Evolutionary conservation across 805 yeast species (phyloP).

Genomic region (Saturnispora mendoncae): DNA sequence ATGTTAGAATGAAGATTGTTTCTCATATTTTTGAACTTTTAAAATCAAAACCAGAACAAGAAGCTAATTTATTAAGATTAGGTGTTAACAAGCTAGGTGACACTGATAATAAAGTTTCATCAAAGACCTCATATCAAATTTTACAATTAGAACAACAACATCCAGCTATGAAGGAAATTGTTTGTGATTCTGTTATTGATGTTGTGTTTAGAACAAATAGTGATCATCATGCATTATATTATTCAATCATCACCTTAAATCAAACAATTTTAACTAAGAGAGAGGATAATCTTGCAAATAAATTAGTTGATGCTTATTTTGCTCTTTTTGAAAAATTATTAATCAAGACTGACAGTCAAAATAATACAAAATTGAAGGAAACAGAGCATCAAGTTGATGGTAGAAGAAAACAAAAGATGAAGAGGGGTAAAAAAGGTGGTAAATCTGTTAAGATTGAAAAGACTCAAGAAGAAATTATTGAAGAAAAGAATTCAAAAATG

Average conservation of each 20-base stretch:
- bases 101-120: slow-evolving; percentile 78
- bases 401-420: slow-evolving; percentile 64
- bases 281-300: slow-evolving; percentile 77
- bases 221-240: slow-evolving; percentile 84
- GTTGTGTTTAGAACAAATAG: slow-evolving; percentile 62
- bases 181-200: slow-evolving; percentile 75
- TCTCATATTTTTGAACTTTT: slow-evolving; percentile 72
- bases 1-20: slow-evolving; percentile 72
- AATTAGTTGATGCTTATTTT: slow-evolving; percentile 75
- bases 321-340: slow-evolving; percentile 77
- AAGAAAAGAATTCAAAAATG: slow-evolving; percentile 76
- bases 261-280: slow-evolving; percentile 80
- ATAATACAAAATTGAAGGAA: slow-evolving; percentile 31
- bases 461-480: slow-evolving; percentile 52
- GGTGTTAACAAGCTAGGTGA: slow-evolving; percentile 96
- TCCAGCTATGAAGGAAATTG: slow-evolving; percentile 87
- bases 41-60: slow-evolving; percentile 90
- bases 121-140: slow-evolving; percentile 76
- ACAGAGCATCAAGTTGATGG: slow-evolving; percentile 46
- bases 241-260: slow-evolving; percentile 78
- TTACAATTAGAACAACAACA: slow-evolving; percentile 80
- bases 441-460: slow-evolving; percentile 61
- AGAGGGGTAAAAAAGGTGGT: slow-evolving; percentile 84
- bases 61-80: slow-evolving; percentile 75
- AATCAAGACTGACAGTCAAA: slow-evolving; percentile 51